Base-by-base conservation (phyloP, 148 eudicot species). In the Silene latifolia region DNA sequence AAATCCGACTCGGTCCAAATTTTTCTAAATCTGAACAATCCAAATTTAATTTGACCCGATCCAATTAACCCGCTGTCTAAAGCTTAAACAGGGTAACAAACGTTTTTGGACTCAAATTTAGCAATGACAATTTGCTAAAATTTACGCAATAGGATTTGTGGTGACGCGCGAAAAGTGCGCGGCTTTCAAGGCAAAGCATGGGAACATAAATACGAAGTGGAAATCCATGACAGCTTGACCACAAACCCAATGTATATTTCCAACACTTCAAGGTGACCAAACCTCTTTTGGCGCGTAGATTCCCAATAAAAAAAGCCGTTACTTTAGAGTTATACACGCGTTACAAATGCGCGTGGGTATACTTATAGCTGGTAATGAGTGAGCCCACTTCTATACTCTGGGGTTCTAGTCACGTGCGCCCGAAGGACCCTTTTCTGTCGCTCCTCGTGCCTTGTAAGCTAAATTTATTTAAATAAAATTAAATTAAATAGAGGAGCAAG, bases 391-490 rank as follows among this genome's bases (percentile, higher is more conserved):
- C 61, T 48, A 51, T n/a, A 29, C 12, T 19, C 63, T 75, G 35
- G 74, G 61, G 72, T 76, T 46, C 57, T 18, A 27, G 78, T 81
- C 87, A 84, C 84, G 85, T 84, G 85, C 82, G 46, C 13, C 64
- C 75, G 79, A 66, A 5, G 82, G 80, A 74, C 76, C n/a, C 77
- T 67, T 78, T 70, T 69, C 73, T 76, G 82, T 78, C 69, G 68
- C 75, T 48, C 82, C 76, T 78, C 66, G 78, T 76, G 76, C 42
- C 59, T 32, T 8, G 63, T 48, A 18, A 21, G n/a, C 20, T 21
- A 47, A 19, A 0, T 71, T 27, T 17, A 7, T 17, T 18, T 32
- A 11, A 29, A 18, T 65, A 11, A 61, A 59, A 32, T 32, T 1
- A 32, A 32, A 32, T 32, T 24, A 9, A 62, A 23, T 10, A 5